Conservation (phyloP, 164 flowering plant genomes). For the Stephania yunnanensis region DNA sequence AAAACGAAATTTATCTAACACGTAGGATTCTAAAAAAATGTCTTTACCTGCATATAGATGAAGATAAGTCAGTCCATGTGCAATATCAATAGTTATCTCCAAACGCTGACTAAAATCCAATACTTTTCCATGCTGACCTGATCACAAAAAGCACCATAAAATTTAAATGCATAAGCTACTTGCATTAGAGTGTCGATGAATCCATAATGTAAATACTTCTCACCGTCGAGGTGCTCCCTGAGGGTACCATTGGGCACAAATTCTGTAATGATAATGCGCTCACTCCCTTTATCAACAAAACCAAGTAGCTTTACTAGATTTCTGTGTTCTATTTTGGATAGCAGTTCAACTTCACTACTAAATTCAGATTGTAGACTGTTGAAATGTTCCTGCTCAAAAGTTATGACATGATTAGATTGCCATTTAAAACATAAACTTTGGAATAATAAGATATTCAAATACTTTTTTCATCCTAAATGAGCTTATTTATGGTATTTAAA, state of each 20-base stretch:
- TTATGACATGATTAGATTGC: not conserved
- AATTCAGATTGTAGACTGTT: slow-evolving; percentile 55
- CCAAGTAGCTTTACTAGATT: slow-evolving; percentile 88
- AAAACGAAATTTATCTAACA: not conserved
- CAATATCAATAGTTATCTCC: slow-evolving; percentile 82
- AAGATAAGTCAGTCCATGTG: slow-evolving; percentile 90
- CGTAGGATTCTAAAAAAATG: not conserved
- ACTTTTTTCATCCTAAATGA: not conserved
- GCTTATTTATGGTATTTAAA: not conserved
- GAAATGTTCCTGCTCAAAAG: slow-evolving; percentile 57
- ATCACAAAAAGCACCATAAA: slow-evolving; percentile 16
- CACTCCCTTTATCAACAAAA: slow-evolving; percentile 79
- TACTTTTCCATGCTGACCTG: slow-evolving; percentile 67
- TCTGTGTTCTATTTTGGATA: slow-evolving; percentile 88
- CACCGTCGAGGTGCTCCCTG: slow-evolving; percentile 96
- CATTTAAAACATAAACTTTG: not conserved
- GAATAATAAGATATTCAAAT: not conserved
- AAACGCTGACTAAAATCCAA: slow-evolving; percentile 89
- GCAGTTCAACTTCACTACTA: slow-evolving; percentile 84
- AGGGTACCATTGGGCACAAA: slow-evolving; percentile 89
- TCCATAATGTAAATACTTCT: slow-evolving; percentile 16
- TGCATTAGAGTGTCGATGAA: slow-evolving; percentile 9
- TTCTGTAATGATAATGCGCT: slow-evolving; percentile 83
- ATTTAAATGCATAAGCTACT: not conserved
- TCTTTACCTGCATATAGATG: slow-evolving; percentile 25